These are phyloP conservation scores for Boletellus sp. DNA, from an alignment of 1,284 basidiomycete genomes.

Conservation along the genomic window DNA sequence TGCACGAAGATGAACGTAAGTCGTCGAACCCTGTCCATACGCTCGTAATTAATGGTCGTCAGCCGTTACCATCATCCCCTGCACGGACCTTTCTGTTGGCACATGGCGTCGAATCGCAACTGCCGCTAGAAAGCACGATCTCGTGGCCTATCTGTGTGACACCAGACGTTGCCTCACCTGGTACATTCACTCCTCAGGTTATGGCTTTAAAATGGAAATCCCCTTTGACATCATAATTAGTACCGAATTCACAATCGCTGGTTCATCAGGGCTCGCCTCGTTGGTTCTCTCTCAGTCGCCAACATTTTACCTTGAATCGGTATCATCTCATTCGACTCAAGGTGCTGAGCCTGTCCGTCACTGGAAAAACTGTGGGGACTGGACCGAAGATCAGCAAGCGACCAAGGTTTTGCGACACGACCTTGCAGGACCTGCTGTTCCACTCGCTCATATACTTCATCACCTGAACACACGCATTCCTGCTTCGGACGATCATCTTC, in stretches of 20 bases:
- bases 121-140: slow-evolving; percentile 51
- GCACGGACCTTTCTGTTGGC: slow-evolving; percentile 68
- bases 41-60: slow-evolving; percentile 11
- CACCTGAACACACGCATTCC: slow-evolving; percentile 41
- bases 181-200: slow-evolving; percentile 70
- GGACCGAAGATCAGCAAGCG: slow-evolving; percentile 75
- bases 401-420: slow-evolving; percentile 62
- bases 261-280: slow-evolving; percentile 54
- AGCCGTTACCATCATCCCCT: slow-evolving; percentile 75
- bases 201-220: slow-evolving; percentile 81
- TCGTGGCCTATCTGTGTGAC: slow-evolving; percentile 72
- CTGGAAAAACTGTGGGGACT: slow-evolving; percentile 70
- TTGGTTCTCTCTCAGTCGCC: slow-evolving; percentile 66
- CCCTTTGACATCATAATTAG: slow-evolving; percentile 60
- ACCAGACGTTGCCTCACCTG: slow-evolving; percentile 61
- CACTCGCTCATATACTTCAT: slow-evolving; percentile 56
- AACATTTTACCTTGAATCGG: slow-evolving; percentile 59
- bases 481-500: slow-evolving; percentile 39
- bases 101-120: slow-evolving; percentile 71
- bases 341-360: slow-evolving; percentile 36
- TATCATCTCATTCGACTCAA: slow-evolving; percentile 28
- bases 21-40: slow-evolving; percentile 1
- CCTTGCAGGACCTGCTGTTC: slow-evolving; percentile 59
- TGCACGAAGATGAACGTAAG: slow-evolving; percentile 74
- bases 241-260: slow-evolving; percentile 52